Base-by-base conservation (phyloP, 345 rosid genomes). In the Cardamine occulta region DNA sequence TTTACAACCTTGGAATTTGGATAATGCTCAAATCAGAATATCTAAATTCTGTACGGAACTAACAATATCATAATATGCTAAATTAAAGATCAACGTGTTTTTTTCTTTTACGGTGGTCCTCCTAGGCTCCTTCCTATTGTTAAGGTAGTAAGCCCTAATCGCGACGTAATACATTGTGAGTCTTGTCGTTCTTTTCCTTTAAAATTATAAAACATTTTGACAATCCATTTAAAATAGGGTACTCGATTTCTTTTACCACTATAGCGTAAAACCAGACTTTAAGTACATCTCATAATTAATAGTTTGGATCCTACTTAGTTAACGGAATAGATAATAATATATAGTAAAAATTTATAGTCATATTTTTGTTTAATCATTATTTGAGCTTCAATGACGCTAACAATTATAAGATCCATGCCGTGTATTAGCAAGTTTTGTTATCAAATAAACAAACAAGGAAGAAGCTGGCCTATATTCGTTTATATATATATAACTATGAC, bases 1-100 rank as follows among this genome's bases (percentile, higher is more conserved):
- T 28, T 75, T 40, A 52, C 39, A 68, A 60, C 39, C 37, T 68
- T 45, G 5, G 55, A 51, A 39, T 42, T 45, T 48, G 67, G 73
- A 74, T 74, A 37, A 56, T 23, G 65, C 19, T 23, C 44, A 9
- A 28, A 52, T 63, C 62, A 37, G 21, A 37, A 56, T 10, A 58
- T 40, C 6, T 13, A 13, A 40, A 40, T 11, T 40, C 0, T 40
- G 47, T 40, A 40, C 47, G 47, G 47, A 40, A 40, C 1, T 13
- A 13, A 40, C 0, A 40, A 13, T 32, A 32, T 26, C 34, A 54
- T 26, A 26, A 54, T 52, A 23, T 23, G n/a, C 9, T 12, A 24
- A 53, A 53, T 52, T 0, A 24, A 24, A 24, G 3, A 12, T 26
- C 60, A 6, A 56, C 21, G 18, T 56, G 19, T 14, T 55, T 6